Conservation (phyloP, 2,329 filamentous ascomycete species). For the Diplodia mutila region DNA sequence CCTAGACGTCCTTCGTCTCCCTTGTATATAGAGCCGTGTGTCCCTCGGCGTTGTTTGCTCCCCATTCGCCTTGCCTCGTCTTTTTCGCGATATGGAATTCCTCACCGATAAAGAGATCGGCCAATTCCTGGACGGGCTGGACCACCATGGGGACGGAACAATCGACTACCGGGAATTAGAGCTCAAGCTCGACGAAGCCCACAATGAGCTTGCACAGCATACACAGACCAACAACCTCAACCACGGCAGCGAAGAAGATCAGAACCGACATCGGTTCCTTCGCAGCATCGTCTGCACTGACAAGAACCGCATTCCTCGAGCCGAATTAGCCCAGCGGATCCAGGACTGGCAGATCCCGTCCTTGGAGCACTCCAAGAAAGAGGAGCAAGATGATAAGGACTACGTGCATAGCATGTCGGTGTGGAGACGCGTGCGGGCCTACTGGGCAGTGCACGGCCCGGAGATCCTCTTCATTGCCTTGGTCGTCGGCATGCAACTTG, state of each 20-base stretch:
- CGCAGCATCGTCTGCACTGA: slow-evolving; percentile 54
- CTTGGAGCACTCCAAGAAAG: slow-evolving; percentile 52
- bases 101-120: slow-evolving; percentile 55
- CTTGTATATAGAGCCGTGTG: neutral
- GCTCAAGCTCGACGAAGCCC: slow-evolving; percentile 57
- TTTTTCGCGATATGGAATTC: neutral
- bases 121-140: slow-evolving; percentile 57
- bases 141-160: slow-evolving; percentile 56
- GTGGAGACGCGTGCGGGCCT: slow-evolving; percentile 54
- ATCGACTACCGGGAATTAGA: slow-evolving; percentile 59
- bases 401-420: slow-evolving; percentile 52
- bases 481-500: slow-evolving; percentile 54
- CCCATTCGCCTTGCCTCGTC: neutral
- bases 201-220: slow-evolving; percentile 55
- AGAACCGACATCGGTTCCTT: slow-evolving; percentile 57
- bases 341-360: slow-evolving; percentile 55
- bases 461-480: slow-evolving; percentile 55
- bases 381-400: slow-evolving; percentile 52
- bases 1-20: too few species aligned
- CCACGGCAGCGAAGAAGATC: slow-evolving; percentile 42
- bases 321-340: slow-evolving; percentile 53
- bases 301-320: slow-evolving; percentile 49
- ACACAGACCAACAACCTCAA: slow-evolving; percentile 52
- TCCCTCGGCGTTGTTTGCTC: too few species aligned
- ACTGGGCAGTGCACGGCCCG: slow-evolving; percentile 61